Evolutionary conservation across 495 filamentous ascomycete genomes (phyloP).

Genomic region (Penicillium maclennaniae): DNA sequence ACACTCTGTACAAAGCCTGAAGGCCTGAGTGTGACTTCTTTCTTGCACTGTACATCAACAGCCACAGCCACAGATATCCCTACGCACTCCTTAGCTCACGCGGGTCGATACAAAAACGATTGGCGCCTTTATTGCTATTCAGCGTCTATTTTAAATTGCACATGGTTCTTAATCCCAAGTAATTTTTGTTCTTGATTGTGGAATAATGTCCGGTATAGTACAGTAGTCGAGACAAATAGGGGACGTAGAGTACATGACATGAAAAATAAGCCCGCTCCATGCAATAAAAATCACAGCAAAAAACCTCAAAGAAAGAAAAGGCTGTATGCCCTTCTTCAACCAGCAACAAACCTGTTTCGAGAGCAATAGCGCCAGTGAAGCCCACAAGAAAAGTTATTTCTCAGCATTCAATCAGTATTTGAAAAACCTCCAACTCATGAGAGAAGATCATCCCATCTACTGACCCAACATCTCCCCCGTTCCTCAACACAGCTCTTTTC

Average conservation of each 20-base stretch:
- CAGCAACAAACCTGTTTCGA: neutral
- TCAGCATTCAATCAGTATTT: neutral
- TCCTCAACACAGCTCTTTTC: constrained; percentile 55
- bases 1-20: constrained; percentile 93
- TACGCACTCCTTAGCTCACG: neutral
- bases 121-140: constrained; percentile 12
- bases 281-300: constrained; percentile 29
- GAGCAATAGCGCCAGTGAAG: neutral
- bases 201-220: constrained; percentile 30
- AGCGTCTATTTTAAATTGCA: constrained; percentile 21
- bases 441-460: neutral
- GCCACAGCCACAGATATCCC: neutral
- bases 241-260: constrained; percentile 27
- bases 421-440: neutral
- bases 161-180: constrained; percentile 15
- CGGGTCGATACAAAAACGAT: constrained; percentile 5
- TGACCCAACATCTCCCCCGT: constrained; percentile 18
- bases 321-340: neutral
- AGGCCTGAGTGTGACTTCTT: neutral
- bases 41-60: constrained; percentile 14
- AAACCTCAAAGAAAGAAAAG: constrained; percentile 12
- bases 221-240: constrained; percentile 22
- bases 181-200: constrained; percentile 1
- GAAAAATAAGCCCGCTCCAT: constrained; percentile 39
- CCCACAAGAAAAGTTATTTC: neutral